Evolutionary conservation across 2,329 filamentous ascomycete species (phyloP), one percentile per base, ranked within the genome.

Genomic region (Pseudocercospora pini-densiflorae): DNA sequence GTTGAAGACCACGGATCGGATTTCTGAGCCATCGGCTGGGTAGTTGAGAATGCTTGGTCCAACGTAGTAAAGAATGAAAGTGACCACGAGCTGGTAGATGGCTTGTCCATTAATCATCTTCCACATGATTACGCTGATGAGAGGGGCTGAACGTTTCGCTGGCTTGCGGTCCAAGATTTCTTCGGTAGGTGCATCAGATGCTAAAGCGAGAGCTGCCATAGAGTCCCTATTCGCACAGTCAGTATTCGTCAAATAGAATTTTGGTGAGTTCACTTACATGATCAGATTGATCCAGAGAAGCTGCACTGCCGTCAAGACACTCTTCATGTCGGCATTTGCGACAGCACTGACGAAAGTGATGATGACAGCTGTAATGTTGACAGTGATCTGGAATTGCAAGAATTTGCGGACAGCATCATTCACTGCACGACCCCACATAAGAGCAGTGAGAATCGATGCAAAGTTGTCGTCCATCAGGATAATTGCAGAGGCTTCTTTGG

Each of bases 41-140:
- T 89, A 87, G 8, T 83, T 83, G n/a, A 92, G 84, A 12, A 92
- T 88, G 33, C 75, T 81, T 65, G 80, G 80, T 57, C 86, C 88
- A 33, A 87, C 92, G 73, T 94, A 98, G 81, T 94, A 94, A 33
- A 97, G 85, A 68, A 94, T 84, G 71, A 97, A 91, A 0, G 93
- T 90, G 23, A 89, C 88, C 5, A 84, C 83, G 0, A 98, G 87
- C 79, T 98, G 94, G 79, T 95, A 97, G 64, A 97, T 85, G 1
- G 93, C 89, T 79, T 98, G 93, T 2, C 94, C 94, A 57, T 97
- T 86, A 69, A 98, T 97, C 94, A 98, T 98, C 84, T 98, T 98
- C 94, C 94, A 97, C 94, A 98, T 98, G 19, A 90, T 94, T 40
- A 90, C 83, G 1, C 93, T 96, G 72, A 98, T 94, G 8, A 94